phyloP scores from a whole-genome alignment of 2,329 filamentous ascomycete species.

The Fusarium duplospermum region DNA sequence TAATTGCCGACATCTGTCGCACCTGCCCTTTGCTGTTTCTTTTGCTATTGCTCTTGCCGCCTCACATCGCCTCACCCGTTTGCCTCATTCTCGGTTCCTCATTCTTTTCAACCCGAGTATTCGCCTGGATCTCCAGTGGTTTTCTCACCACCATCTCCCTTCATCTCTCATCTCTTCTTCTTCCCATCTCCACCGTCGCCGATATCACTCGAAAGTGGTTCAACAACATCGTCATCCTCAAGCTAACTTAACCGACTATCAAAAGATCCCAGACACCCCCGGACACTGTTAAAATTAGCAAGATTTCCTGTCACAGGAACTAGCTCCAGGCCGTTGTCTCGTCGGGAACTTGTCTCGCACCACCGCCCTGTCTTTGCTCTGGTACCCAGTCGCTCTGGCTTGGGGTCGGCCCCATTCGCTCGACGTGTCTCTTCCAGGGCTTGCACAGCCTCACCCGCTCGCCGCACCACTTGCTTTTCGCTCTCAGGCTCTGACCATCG shows the following conservation, averaged over 20 bases:
- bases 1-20: background rate
- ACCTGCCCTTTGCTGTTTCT: background rate
- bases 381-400: constrained; percentile 16
- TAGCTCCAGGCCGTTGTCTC: constrained; percentile 7
- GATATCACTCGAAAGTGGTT: constrained; percentile 16
- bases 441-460: constrained; percentile 40
- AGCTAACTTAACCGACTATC: constrained; percentile 9
- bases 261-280: constrained; percentile 17
- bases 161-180: background rate
- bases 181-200: constrained; percentile 1
- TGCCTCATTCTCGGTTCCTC: background rate
- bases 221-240: constrained; percentile 15
- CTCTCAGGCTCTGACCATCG: constrained; percentile 15
- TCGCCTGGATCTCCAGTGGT: background rate
- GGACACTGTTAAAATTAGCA: constrained; percentile 40
- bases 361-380: constrained; percentile 8
- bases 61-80: background rate
- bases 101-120: background rate
- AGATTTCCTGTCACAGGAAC: constrained; percentile 12
- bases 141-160: background rate
- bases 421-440: constrained; percentile 35
- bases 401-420: constrained; percentile 29
- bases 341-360: constrained; percentile 9
- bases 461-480: constrained; percentile 25
- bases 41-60: background rate